Conservation (phyloP, 805 yeast species). For the Candida palmyrensis region DNA sequence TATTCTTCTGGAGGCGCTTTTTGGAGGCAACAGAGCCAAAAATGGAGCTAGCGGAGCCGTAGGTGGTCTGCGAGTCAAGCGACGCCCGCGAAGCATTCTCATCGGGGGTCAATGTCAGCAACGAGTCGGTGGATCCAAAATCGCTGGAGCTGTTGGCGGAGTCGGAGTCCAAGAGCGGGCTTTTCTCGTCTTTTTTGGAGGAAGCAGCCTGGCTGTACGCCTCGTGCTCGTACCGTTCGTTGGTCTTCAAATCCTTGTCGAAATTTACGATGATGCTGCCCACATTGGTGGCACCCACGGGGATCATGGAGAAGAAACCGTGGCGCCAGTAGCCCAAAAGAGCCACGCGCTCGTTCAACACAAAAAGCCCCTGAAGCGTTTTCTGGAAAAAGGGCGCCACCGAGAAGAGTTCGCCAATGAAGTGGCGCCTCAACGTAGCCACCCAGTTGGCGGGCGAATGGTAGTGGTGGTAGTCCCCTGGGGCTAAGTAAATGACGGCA, state of each 20-base stretch:
- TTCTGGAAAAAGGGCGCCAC: slow-evolving; percentile 96
- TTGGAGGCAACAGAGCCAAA: slow-evolving; percentile 11
- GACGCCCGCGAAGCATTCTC: slow-evolving; percentile 2
- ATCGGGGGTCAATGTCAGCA: neutral
- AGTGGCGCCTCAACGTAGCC: slow-evolving; percentile 86
- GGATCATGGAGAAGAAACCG: slow-evolving; percentile 98
- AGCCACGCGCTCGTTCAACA: slow-evolving; percentile 92
- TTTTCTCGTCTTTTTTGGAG: slow-evolving; percentile 17
- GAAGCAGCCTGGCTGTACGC: slow-evolving; percentile 20
- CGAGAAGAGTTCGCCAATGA: slow-evolving; percentile 90
- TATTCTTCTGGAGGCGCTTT: slow-evolving; percentile 55
- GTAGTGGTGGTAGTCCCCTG: slow-evolving; percentile 96
- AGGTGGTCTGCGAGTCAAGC: no score
- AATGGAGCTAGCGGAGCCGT: slow-evolving; percentile 7
- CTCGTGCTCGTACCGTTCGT: slow-evolving; percentile 58
- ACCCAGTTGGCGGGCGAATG: slow-evolving; percentile 98
- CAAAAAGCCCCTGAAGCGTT: slow-evolving; percentile 79
- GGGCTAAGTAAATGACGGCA: slow-evolving; percentile 92
- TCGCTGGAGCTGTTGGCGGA: slow-evolving; percentile 6
- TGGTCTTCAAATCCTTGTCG: slow-evolving; percentile 85
- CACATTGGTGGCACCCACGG: slow-evolving; percentile 98
- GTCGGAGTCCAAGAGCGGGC: slow-evolving; percentile 23
- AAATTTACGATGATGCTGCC: slow-evolving; percentile 91
- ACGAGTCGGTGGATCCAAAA: neutral
- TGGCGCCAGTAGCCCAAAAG: slow-evolving; percentile 92